A percentile compares a stretch with the other conserved stretches of the same genome.
These are phyloP conservation scores for Rutstroemia sp. DNA, from an alignment of 2,329 filamentous ascomycete genomes.

Conservation along the genomic window DNA sequence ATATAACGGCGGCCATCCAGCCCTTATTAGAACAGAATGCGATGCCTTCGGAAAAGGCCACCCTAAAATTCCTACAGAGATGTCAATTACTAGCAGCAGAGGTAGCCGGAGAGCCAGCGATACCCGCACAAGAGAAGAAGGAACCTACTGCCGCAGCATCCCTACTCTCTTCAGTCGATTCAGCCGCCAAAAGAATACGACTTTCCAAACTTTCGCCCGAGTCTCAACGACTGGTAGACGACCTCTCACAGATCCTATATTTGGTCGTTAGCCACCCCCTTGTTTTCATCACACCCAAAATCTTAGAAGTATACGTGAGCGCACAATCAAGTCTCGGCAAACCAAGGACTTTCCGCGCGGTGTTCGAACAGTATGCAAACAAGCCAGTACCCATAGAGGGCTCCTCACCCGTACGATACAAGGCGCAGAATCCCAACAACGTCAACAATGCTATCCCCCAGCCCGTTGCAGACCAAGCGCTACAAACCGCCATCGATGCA, in stretches of 20 bases:
- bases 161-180: slow-evolving; percentile 40
- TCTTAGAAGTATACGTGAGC: slow-evolving; percentile 68
- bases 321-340: slow-evolving; percentile 67
- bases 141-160: slow-evolving; percentile 40
- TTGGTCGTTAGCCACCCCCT: slow-evolving; percentile 64
- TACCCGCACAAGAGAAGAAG: slow-evolving; percentile 13
- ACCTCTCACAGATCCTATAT: slow-evolving; percentile 56
- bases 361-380: slow-evolving; percentile 74
- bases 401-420: slow-evolving; percentile 52
- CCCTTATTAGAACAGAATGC: slow-evolving; percentile 16
- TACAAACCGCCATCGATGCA: slow-evolving; percentile 71
- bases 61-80: slow-evolving; percentile 12
- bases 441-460: slow-evolving; percentile 65
- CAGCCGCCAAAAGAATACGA: slow-evolving; percentile 13
- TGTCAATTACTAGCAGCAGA: slow-evolving; percentile 22
- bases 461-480: slow-evolving; percentile 62
- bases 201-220: slow-evolving; percentile 13
- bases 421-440: slow-evolving; percentile 57
- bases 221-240: slow-evolving; percentile 32
- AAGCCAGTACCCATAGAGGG: slow-evolving; percentile 66
- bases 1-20: slow-evolving; percentile 17
- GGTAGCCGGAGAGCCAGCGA: slow-evolving; percentile 19
- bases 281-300: slow-evolving; percentile 69
- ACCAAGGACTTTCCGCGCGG: slow-evolving; percentile 69
- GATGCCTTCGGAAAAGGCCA: slow-evolving; percentile 22